Base-by-base conservation (phyloP, 495 filamentous ascomycete genomes). In the Podospora bellae-mahoneyi region DNA sequence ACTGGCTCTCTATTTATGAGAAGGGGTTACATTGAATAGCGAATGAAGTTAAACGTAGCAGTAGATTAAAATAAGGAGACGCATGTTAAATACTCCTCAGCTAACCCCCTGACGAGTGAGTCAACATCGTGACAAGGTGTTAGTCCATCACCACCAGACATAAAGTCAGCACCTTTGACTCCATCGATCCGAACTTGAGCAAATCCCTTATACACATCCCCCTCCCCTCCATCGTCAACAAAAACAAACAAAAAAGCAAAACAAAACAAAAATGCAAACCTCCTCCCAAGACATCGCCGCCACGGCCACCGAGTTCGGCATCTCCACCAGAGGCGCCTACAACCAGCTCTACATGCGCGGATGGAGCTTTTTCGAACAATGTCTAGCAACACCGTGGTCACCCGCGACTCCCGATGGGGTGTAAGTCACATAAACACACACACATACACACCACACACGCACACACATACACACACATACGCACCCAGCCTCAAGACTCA, bases 301-400 rank as follows among this genome's bases (percentile, higher is more conserved):
- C 39, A 48, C 39, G 15, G 39, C 39, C 6, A 16, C 15, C 39
- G 39, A 63, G 32, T 63, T 48, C n/a, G 30, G 61, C 13, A 28
- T 63, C 4, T 63, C 61, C 1, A 44, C 16, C 18, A 59, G 71
- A 23, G 71, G 66, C 4, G 68, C 64, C 0, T 39, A 69, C 48
- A 71, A 70, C 53, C 61, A 64, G 28, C 26, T 68, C 20, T 54
- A 61, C 13, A 61, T 53, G 57, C 44, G 66, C 5, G 64, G 61
- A 28, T 68, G 71, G 65, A 63, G 55, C 15, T 53, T 44, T 5
- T 69, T 70, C 28, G 69, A 72, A 58, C 64, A 72, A 30, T 58
- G 62, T 18, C 56, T 69, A 3, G 66, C 48, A 9, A 64, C 69
- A 13, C 73, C 64, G 16, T 74, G 70, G 66, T 66, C 66, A n/a